These are phyloP conservation scores for Bonia amplexicaulis DNA, from an alignment of 176 grass and related monocot species.

Conservation along the genomic window DNA sequence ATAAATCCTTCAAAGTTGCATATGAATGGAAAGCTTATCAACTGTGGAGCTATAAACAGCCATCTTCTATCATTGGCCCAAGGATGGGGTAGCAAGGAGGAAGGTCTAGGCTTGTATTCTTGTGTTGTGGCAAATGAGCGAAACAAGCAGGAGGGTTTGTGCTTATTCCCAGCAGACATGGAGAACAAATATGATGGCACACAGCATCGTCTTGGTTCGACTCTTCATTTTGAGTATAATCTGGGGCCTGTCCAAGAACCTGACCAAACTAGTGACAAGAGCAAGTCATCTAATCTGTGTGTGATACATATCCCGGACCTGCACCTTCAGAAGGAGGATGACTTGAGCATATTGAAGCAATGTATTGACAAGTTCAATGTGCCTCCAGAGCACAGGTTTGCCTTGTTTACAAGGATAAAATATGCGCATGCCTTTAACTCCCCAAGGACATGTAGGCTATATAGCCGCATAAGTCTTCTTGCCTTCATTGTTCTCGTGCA, in stretches of 20 bases:
- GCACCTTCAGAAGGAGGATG: slow-evolving; percentile 84
- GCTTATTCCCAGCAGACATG: slow-evolving; percentile 66
- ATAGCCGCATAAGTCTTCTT: slow-evolving; percentile 95
- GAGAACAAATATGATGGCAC: slow-evolving; percentile 67
- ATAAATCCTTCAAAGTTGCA: slow-evolving; percentile 98
- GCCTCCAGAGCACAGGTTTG: slow-evolving; percentile 76
- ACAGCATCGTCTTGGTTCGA: slow-evolving; percentile 82
- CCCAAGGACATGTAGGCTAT: slow-evolving; percentile 57
- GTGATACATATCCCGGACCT: slow-evolving; percentile 89
- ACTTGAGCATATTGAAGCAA: slow-evolving; percentile 83
- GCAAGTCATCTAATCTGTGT: slow-evolving; percentile 61
- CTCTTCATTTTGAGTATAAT: slow-evolving; percentile 97
- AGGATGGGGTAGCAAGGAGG: slow-evolving; percentile 99
- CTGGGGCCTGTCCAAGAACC: slow-evolving; percentile 23
- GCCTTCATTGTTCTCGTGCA: slow-evolving; percentile 93
- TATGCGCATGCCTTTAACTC: slow-evolving; percentile 84
- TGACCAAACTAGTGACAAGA: slow-evolving; percentile 41
- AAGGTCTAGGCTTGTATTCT: slow-evolving; percentile 89
- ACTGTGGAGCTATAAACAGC: slow-evolving; percentile 72
- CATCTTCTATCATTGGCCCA: slow-evolving; percentile 90
- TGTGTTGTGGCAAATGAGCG: slow-evolving; percentile 88
- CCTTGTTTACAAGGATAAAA: slow-evolving; percentile 92
- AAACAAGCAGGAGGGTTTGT: slow-evolving; percentile 66
- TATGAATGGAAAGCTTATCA: slow-evolving; percentile 82
- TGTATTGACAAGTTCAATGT: slow-evolving; percentile 73